Conservation (phyloP, 148 eudicot species). For the Chenopodium berlandieri region DNA sequence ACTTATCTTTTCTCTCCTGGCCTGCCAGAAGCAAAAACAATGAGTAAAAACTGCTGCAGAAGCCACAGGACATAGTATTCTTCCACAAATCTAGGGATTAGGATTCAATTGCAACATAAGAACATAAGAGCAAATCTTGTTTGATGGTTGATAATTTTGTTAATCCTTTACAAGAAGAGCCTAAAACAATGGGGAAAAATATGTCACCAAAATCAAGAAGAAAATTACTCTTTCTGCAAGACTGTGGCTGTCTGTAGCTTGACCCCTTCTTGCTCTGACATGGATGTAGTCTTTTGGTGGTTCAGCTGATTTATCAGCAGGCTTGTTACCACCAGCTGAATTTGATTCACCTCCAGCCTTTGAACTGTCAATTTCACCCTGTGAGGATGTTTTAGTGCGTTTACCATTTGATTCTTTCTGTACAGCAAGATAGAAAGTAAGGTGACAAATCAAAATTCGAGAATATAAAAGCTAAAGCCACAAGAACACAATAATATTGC, state of each 20-base stretch:
- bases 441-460: not conserved
- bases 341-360: slow-evolving; percentile 59
- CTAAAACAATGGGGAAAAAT: slow-evolving; percentile 3
- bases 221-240: slow-evolving; percentile 85
- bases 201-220: slow-evolving; percentile 1
- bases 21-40: slow-evolving; percentile 42
- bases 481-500: not conserved
- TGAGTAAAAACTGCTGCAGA: not conserved
- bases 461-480: slow-evolving; percentile 15
- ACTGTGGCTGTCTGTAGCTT: slow-evolving; percentile 99
- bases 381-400: slow-evolving; percentile 50
- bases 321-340: slow-evolving; percentile 50
- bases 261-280: slow-evolving; percentile 97
- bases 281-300: slow-evolving; percentile 94
- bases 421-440: slow-evolving; percentile 15
- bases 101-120: not conserved
- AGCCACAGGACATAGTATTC: not conserved
- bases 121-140: not conserved
- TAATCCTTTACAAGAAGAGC: not conserved
- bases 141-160: slow-evolving; percentile 2
- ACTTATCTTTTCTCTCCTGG: slow-evolving; percentile 91
- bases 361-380: slow-evolving; percentile 45
- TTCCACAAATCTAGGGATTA: not conserved
- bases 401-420: slow-evolving; percentile 58
- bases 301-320: slow-evolving; percentile 50